phyloP scores from a whole-genome alignment of 208 protist species.

The Trichomonas tenax region DNA sequence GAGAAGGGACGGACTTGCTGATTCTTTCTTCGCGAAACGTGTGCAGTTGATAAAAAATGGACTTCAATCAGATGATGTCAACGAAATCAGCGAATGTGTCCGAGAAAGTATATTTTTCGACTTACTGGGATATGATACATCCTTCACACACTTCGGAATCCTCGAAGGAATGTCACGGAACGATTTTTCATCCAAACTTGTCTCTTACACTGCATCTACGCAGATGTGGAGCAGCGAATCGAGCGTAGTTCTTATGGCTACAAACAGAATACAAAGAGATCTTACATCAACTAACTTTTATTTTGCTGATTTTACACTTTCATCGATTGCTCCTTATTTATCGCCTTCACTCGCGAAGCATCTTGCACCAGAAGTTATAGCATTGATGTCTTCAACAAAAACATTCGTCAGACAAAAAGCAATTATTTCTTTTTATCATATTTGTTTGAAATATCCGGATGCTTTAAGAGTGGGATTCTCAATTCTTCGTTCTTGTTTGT shows the following conservation, averaged over 20 bases:
- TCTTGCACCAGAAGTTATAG: neutral
- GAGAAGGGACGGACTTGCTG: neutral
- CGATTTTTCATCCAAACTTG: neutral
- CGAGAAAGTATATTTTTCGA: neutral
- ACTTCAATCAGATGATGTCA: neutral
- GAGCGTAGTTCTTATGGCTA: neutral
- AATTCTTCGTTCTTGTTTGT: neutral
- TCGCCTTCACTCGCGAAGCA: neutral
- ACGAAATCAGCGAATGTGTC: neutral
- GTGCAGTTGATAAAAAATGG: neutral
- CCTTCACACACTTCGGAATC: neutral
- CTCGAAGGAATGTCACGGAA: neutral
- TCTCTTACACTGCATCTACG: neutral
- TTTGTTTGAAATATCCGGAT: neutral
- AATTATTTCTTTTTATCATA: neutral
- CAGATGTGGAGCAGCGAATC: neutral
- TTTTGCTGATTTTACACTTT: neutral
- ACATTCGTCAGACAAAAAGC: neutral
- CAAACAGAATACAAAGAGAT: neutral
- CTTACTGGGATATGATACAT: neutral
- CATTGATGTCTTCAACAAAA: neutral
- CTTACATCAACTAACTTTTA: neutral
- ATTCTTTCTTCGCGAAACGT: neutral
- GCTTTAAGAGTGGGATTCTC: neutral
- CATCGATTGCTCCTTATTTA: neutral